Evolutionary conservation across 257 asterid genomes (phyloP).

Genomic region (Verbascum thapsus): DNA sequence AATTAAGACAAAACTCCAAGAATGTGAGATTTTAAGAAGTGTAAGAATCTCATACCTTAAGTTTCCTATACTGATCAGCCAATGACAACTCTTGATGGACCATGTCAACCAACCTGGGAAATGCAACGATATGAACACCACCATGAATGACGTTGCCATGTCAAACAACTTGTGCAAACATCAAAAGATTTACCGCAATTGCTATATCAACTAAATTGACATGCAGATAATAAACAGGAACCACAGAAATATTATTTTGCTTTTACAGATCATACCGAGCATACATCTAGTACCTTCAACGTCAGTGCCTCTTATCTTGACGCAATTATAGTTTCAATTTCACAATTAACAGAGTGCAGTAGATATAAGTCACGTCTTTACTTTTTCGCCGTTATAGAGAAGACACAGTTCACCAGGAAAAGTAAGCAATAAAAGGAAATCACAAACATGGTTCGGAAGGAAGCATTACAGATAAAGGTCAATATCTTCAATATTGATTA

Average conservation of each 20-base stretch:
- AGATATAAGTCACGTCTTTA: not conserved
- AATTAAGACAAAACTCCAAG: not conserved
- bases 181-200: slow-evolving; percentile 21
- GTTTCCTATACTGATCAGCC: slow-evolving; percentile 86
- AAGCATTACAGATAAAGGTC: slow-evolving; percentile 90
- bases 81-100: slow-evolving; percentile 88
- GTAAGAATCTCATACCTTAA: slow-evolving; percentile 62
- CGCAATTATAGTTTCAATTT: not conserved
- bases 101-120: slow-evolving; percentile 83
- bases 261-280: not conserved
- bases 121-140: slow-evolving; percentile 29
- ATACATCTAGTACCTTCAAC: not conserved
- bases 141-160: slow-evolving; percentile 29
- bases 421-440: not conserved
- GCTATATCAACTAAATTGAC: slow-evolving; percentile 13
- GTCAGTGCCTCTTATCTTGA: not conserved
- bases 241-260: too few species aligned
- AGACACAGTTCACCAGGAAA: slow-evolving; percentile 7
- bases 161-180: slow-evolving; percentile 23
- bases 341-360: not conserved
- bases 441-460: slow-evolving; percentile 28
- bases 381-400: slow-evolving; percentile 17
- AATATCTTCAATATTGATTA: slow-evolving; percentile 85
- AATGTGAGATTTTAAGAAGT: slow-evolving; percentile 23
- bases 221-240: not conserved